Base-by-base conservation (phyloP, 2,329 filamentous ascomycete genomes). In the Penicillium crustosum region DNA sequence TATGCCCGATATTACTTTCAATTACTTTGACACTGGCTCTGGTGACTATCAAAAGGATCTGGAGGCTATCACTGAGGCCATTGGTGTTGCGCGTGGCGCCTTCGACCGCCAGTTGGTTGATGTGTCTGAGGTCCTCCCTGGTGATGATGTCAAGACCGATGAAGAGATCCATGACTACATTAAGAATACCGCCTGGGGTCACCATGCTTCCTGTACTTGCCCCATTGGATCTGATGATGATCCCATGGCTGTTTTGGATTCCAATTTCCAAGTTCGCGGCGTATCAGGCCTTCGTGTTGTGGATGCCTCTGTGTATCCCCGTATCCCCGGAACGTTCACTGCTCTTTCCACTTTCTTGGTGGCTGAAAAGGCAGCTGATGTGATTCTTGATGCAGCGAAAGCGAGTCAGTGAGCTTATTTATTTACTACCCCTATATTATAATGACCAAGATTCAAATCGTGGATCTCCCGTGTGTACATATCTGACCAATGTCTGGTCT, bases 281-380 rank as follows among this genome's bases (percentile, higher is more conserved):
- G 80, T 85, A 0, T 70, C 77, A 0, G 80, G 81, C 0, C 68
- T 89, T 49, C 75, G 86, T 29, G 85, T 88, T 3, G 86, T 88
- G 0, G 86, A 88, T 73, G 86, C 84, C 0, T 82, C 78, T 25
- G 77, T 82, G 0, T 88, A 83, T 57, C 82, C 83, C 1, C 76
- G 76, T 53, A 83, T 82, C 54, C 83, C 83, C 1, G 84, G 84
- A 60, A 81, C 76, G 53, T 85, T 82, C 63, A 77, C 81, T 27
- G 76, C 78, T 4, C 67, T 81, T 0, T 78, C 83, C 0, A 79
- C 79, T 0, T 85, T 83, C 62, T 83, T 87, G 70, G 75, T 83
- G 6, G 79, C 78, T 1, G 84, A 88, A 75, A 88, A 87, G 76
- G 85, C 85, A 1, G 81, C 83, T 2, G 83, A 86, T 69, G 80